These are phyloP conservation scores for Boletus pseudopeckii DNA, from an alignment of 768 basidiomycete species.

Conservation along the genomic window DNA sequence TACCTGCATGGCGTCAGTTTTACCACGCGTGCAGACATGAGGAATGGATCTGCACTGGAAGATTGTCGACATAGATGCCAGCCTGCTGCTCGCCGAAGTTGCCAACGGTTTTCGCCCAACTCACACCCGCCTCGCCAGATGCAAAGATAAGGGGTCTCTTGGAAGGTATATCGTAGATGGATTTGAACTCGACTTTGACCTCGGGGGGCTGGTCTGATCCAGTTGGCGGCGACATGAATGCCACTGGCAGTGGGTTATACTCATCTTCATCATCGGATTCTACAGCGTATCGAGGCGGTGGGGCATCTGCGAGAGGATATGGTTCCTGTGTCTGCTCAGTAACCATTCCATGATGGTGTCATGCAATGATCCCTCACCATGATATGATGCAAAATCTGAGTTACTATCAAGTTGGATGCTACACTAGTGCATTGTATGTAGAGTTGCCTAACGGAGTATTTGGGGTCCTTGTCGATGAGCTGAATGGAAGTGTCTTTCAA, in stretches of 20 bases:
- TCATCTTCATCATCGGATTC: conserved; percentile 74
- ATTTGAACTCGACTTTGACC: conserved; percentile 38
- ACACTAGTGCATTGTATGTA: too few relatives aligned
- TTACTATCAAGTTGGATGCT: neutral
- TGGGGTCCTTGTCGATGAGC: neutral
- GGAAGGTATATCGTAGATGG: conserved; percentile 28
- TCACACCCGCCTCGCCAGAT: conserved; percentile 42
- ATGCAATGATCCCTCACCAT: conserved; percentile 12
- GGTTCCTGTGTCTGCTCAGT: conserved; percentile 38
- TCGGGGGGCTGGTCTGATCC: conserved; percentile 12
- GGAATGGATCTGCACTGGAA: conserved; percentile 37
- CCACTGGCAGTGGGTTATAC: conserved; percentile 35
- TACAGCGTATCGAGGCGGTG: conserved; percentile 57
- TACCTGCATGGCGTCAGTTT: conserved; percentile 34
- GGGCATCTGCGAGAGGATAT: conserved; percentile 53
- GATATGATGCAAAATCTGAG: neutral
- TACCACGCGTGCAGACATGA: neutral
- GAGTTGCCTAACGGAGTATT: neutral
- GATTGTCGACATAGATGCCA: conserved; percentile 41
- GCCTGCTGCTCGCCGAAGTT: conserved; percentile 51
- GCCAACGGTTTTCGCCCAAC: conserved; percentile 48
- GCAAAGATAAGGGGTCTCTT: conserved; percentile 40
- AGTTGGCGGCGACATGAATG: conserved; percentile 17
- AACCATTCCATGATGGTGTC: neutral
- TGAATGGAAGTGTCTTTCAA: neutral